Base-by-base conservation (phyloP, 73 alveolate species). In the Stentor coeruleus region DNA sequence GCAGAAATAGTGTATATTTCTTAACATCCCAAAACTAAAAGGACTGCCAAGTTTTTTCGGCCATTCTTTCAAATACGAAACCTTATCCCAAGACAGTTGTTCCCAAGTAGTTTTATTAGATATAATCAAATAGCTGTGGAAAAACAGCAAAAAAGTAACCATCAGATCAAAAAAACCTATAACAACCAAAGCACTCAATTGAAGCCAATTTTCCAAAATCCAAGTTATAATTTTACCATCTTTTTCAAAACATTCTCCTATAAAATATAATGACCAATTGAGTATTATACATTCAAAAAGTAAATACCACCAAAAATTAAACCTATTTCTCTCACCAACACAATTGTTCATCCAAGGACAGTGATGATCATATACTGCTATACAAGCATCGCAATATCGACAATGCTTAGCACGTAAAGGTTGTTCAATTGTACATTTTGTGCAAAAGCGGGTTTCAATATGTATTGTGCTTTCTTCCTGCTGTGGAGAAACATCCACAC, bases 341-440 rank as follows among this genome's bases (percentile, higher is more conserved):
- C 95, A 89, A 55, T 86, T 86, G 49, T 90, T 91, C 11, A 91
- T 59, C 94, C 93, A 91, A 36, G 87, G 87, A 82, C 95, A 91
- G 76, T 91, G 97, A 74, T 91, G 97, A 66, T 91, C 97, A 74
- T 89, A 86, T 3, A 91, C 86, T 37, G 85, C 73, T 26, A 91
- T 89, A 55, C 97, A 91, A 31, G 77, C 30, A n/a, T 81, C 82
- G 85, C 97, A 91, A 6, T 58, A 33, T 39, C 73, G 42, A 74
- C 97, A 91, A 73, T 91, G 97, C 59, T 86, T 81, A 11, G 88
- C 74, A 35, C 93, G 84, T 15, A 81, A 77, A 28, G 93, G 89
- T 87, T 87, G 86, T 59, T 89, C 93, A 84, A 81, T 79, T 40
- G 91, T 59, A 60, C 98, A 93, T 80, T 41, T 86, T 38, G 91